These are phyloP conservation scores for Monilinia fructicola DNA, from an alignment of 2,329 filamentous ascomycete genomes.

Conservation along the genomic window DNA sequence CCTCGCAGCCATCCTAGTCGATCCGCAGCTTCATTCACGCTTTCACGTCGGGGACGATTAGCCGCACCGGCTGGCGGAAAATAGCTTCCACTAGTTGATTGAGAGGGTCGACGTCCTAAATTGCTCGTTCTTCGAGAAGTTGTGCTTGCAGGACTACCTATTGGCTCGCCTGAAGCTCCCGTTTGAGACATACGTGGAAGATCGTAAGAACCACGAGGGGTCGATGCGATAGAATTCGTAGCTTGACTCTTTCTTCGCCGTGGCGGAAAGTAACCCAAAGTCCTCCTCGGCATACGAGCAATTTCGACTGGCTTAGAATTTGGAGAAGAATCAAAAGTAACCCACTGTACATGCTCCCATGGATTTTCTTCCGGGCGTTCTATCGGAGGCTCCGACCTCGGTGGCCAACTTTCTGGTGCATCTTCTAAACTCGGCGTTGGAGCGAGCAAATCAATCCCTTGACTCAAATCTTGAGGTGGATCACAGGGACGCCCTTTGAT, in stretches of 20 bases:
- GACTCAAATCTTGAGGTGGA: constrained; percentile 43
- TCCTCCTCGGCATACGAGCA: constrained; percentile 74
- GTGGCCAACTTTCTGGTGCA: constrained; percentile 35
- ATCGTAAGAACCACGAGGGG: constrained; percentile 49
- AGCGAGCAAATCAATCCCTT: constrained; percentile 53
- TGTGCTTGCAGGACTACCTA: constrained; percentile 32
- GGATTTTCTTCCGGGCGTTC: constrained; percentile 52
- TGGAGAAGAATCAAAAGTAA: constrained; percentile 69
- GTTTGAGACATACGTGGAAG: constrained; percentile 31
- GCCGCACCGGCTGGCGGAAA: constrained; percentile 37
- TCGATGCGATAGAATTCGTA: constrained; percentile 64
- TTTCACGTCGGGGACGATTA: constrained; percentile 37
- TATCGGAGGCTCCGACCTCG: constrained; percentile 34
- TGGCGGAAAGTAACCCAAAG: constrained; percentile 89
- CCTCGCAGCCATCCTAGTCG: constrained; percentile 68
- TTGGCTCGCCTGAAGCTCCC: constrained; percentile 29
- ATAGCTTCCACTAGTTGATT: constrained; percentile 33
- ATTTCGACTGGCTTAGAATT: constrained; percentile 73
- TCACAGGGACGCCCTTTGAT: constrained; percentile 71
- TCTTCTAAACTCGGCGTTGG: constrained; percentile 47
- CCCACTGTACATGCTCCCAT: constrained; percentile 90
- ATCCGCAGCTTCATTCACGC: constrained; percentile 42
- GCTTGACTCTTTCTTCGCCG: constrained; percentile 69
- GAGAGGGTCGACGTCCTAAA: constrained; percentile 31
- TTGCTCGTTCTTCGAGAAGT: constrained; percentile 34